Percentiles rank a stretch among this genome's conserved stretches.
These are phyloP conservation scores for Rhodocollybia butyracea DNA, from an alignment of 768 basidiomycete genomes.

Conservation along the genomic window DNA sequence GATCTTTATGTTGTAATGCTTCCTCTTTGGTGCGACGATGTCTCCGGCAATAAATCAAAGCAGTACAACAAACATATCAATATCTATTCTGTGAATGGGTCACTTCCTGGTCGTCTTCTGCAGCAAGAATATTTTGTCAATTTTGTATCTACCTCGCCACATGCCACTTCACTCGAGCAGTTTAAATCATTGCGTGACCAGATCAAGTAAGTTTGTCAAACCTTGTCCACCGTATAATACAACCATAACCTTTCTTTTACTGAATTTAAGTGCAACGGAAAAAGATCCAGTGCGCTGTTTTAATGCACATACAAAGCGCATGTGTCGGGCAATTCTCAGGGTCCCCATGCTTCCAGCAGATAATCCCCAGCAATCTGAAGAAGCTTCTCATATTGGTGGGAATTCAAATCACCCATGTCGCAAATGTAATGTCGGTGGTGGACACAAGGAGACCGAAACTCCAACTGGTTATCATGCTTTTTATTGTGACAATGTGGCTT, in stretches of 20 bases:
- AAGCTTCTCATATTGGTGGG: constrained; percentile 35
- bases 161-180: constrained; percentile 36
- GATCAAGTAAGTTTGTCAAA: constrained; percentile 22
- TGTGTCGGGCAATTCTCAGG: constrained; percentile 16
- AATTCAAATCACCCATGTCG: constrained; percentile 38
- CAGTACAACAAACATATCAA: constrained; percentile 45
- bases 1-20: constrained; percentile 29
- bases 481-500: constrained; percentile 20
- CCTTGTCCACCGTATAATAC: constrained; percentile 13
- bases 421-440: constrained; percentile 36
- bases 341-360: constrained; percentile 30
- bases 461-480: constrained; percentile 30
- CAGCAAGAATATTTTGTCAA: constrained; percentile 35
- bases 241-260: too few species aligned
- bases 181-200: constrained; percentile 24
- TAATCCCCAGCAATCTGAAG: constrained; percentile 38
- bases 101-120: constrained; percentile 30
- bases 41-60: constrained; percentile 41
- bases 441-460: constrained; percentile 25
- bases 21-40: constrained; percentile 37
- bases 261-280: constrained; percentile 26
- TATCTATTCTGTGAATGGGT: constrained; percentile 34
- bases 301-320: constrained; percentile 17
- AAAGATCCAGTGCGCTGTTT: constrained; percentile 26
- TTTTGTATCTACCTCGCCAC: constrained; percentile 37